Evolutionary conservation across 345 rosid species (phyloP).

Genomic region (Citrus mangshanensis): DNA sequence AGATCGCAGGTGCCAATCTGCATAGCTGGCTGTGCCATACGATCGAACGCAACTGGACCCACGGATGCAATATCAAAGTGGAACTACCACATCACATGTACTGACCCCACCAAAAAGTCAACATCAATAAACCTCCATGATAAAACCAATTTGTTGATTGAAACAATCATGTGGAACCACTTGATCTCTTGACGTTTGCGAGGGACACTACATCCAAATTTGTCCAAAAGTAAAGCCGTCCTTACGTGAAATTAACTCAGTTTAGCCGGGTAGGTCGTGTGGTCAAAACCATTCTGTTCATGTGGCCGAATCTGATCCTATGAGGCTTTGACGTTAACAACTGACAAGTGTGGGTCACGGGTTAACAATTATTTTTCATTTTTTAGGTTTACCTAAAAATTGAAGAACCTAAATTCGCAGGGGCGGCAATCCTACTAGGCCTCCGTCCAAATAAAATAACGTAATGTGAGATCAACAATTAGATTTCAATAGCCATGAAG

Average conservation of each 20-base stretch:
- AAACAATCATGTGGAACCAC: slow-evolving; percentile 4
- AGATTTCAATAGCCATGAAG: no score
- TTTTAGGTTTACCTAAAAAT: no score
- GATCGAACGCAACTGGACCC: neutral
- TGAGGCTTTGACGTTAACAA: neutral
- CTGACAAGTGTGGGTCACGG: no score
- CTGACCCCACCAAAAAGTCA: neutral
- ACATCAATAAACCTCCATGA: neutral
- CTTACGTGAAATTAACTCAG: neutral
- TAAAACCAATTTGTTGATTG: neutral
- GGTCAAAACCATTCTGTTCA: neutral
- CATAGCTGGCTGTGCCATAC: neutral
- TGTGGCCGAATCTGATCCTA: neutral
- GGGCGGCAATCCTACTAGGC: no score
- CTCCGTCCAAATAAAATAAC: no score
- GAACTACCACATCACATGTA: neutral
- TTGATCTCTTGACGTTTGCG: slow-evolving; percentile 1
- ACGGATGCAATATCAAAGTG: neutral
- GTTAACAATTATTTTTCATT: no score
- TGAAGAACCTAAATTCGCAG: no score
- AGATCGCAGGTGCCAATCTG: neutral
- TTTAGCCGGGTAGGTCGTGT: neutral
- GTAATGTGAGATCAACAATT: no score
- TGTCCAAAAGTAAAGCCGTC: neutral
- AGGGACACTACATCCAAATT: neutral